Conservation (phyloP, 768 basidiomycete species). For the Crassisporium funariophilum region DNA sequence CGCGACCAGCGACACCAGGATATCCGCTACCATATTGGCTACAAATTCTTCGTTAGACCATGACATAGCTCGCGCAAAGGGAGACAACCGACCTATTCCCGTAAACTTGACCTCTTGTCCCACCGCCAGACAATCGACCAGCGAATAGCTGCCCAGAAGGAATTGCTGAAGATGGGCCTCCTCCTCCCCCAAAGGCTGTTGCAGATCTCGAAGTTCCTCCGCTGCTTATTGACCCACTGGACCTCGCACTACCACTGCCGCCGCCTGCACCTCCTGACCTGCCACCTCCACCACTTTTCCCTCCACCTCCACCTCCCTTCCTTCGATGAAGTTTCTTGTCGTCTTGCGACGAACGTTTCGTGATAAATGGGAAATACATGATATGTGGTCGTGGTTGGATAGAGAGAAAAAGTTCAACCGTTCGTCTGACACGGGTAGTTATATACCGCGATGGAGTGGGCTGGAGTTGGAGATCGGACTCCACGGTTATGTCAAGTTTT, state of each 20-base stretch:
- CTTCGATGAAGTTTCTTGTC: conserved; percentile 21
- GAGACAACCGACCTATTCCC: conserved; percentile 45
- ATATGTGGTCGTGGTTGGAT: no score
- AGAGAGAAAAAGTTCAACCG: no score
- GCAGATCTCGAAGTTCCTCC: conserved; percentile 21
- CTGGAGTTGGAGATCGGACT: no score
- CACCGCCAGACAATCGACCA: conserved; percentile 56
- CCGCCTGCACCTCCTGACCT: conserved; percentile 8
- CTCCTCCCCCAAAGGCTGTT: conserved; percentile 31
- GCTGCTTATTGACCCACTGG: conserved; percentile 16
- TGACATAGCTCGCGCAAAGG: neutral
- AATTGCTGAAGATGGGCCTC: conserved; percentile 36
- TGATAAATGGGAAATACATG: conserved; percentile 32
- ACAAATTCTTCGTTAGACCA: neutral
- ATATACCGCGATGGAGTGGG: no score
- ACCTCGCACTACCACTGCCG: conserved; percentile 16
- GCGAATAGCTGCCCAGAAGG: conserved; percentile 46
- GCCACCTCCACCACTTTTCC: conserved; percentile 5
- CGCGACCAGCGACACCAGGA: conserved; percentile 44
- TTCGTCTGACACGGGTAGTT: no score
- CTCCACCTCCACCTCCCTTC: conserved; percentile 27
- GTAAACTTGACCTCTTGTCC: conserved; percentile 43
- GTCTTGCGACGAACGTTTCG: conserved; percentile 14
- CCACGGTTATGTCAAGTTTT: no score
- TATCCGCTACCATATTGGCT: conserved; percentile 66